Evolutionary conservation across 2,329 filamentous ascomycete species (phyloP), one percentile per base, ranked within the genome.

Genomic region (Sphaerulina musiva): DNA sequence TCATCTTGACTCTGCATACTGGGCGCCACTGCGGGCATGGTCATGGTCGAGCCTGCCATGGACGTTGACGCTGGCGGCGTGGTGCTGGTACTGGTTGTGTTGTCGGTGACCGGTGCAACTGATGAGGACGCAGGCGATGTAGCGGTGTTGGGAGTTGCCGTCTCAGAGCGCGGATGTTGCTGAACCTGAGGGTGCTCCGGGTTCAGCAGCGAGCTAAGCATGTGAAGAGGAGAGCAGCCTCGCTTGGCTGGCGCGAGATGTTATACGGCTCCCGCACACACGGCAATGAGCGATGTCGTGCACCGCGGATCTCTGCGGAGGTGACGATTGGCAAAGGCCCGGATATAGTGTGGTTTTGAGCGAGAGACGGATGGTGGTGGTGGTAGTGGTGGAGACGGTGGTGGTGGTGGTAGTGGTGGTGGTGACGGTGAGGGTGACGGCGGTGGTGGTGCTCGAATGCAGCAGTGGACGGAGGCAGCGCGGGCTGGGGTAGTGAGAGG

Each of bases 1-100:
- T 84, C 80, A 61, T 78, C 78, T 44, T 83, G 81, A 46, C 84
- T 86, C 80, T 67, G 84, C 77, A 74, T 83, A 76, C 69, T 83
- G 74, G 66, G 81, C 71, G 70, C 72, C 71, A 76, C 74, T 60
- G 63, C 52, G 29, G 67, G 62, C 66, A 69, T 65, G n/a, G 74
- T 72, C 66, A 73, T 73, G 61, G 76, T 73, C 53, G 74, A 69
- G 62, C 75, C 72, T 51, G 76, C 71, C 66, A 68, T 69, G 36
- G 62, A 47, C 43, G 59, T 53, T 10, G 54, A 46, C 23, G 55
- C 42, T 10, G 55, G 29, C 5, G 53, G 42, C 48, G 56, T 23
- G 38, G 49, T 12, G 31, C 44, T 41, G 51, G 51, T 26, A 51
- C 51, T 39, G 41, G 48, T 23, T 48, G 44, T 45, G 44, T 49